These are phyloP conservation scores for Verticillium zaregamsianum DNA, from an alignment of 2,329 filamentous ascomycete genomes.

Conservation along the genomic window DNA sequence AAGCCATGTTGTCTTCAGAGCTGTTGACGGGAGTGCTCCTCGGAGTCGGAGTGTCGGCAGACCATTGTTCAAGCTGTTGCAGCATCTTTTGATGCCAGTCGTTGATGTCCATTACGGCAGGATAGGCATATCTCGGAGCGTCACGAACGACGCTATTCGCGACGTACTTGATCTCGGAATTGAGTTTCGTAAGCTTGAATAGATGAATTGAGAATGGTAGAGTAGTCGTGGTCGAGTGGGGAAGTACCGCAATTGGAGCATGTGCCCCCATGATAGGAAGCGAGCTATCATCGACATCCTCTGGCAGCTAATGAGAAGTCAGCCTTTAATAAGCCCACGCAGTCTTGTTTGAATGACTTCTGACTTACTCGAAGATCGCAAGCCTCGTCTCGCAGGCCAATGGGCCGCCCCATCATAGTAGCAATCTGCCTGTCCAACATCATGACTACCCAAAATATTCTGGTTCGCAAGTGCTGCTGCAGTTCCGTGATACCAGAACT, in stretches of 20 bases:
- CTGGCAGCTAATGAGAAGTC: conserved; percentile 20
- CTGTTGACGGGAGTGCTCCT: conserved; percentile 5
- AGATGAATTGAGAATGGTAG: conserved; percentile 43
- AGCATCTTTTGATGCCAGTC: conserved; percentile 42
- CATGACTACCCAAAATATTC: conserved; percentile 52
- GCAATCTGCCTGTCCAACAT: conserved; percentile 46
- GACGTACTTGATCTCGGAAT: conserved; percentile 55
- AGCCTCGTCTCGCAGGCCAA: conserved; percentile 50
- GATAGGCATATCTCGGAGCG: conserved; percentile 43
- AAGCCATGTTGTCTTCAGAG: conserved; percentile 17
- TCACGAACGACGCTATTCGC: conserved; percentile 47
- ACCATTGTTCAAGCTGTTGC: conserved; percentile 34
- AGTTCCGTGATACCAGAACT: conserved; percentile 38
- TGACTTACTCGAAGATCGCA: conserved; percentile 43
- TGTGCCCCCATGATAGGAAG: conserved; percentile 1
- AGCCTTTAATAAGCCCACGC: background rate
- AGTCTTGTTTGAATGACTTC: no score
- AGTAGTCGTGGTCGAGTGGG: conserved; percentile 13
- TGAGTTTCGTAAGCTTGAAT: conserved; percentile 42
- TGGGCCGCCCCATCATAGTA: conserved; percentile 53
- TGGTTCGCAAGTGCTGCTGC: conserved; percentile 49
- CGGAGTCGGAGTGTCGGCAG: conserved; percentile 25
- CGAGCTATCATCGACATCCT: conserved; percentile 18
- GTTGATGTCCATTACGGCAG: conserved; percentile 36
- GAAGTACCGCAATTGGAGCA: no score